Base-by-base conservation (phyloP, 768 basidiomycete genomes). In the Tulasnella sp. region DNA sequence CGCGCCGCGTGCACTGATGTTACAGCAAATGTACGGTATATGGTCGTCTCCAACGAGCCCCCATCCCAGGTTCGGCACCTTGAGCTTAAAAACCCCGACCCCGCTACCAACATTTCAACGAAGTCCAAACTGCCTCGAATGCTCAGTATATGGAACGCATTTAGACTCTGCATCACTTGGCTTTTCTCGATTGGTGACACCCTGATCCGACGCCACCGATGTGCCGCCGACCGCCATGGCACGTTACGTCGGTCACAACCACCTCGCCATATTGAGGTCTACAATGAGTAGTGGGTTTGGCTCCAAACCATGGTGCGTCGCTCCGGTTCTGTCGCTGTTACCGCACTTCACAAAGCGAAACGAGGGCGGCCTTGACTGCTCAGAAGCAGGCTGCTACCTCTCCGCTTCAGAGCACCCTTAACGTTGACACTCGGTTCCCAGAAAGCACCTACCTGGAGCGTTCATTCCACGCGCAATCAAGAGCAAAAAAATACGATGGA, bases 171-270 rank as follows among this genome's bases (percentile, higher is more conserved):
- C 77, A 79, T 7, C 77, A 6, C 77, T 9, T 2, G 8, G 2
- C 54, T 64, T 31, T n/a, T 34, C n/a, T 44, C 76, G 76, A 42
- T 34, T 28, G 77, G 11, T 79, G 77, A 54, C 77, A 73, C 28
- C 77, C 77, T 40, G 31, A 20, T 72, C 77, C 60, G n/a, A 60
- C 40, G 24, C 69, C 77, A 22, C 77, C 77, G 24, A 34, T 24
- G 20, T 31, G 9, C 69, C 77, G 46, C 12, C n/a, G 7, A 41
- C 41, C 11, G 2, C 64, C 9, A 40, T 79, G 77, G 12, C 40
- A 60, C 31, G 77, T 58, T 41, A 34, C 1, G 77, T 20, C 7
- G 42, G 77, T 24, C 77, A 37, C 37, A 6, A 6, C 37, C 37
- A 37, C 6, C 37, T 37, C 37, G 37, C 37, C 37, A 37, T n/a